Base-by-base conservation (phyloP, 495 filamentous ascomycete species). In the Terfezia boudieri region DNA sequence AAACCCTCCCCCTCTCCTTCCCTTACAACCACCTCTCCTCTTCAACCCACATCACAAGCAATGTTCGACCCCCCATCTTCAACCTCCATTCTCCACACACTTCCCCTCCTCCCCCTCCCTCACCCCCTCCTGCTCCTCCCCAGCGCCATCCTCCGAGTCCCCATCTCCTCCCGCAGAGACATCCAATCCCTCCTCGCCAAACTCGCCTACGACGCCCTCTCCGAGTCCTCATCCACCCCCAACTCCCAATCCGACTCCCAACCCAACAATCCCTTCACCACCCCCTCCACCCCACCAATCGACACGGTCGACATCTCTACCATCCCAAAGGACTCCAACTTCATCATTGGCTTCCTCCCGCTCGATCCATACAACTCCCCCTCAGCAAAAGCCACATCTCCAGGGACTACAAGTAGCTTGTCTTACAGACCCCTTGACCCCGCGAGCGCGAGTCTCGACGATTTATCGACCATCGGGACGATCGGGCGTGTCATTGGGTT, bases 401-500 rank as follows among this genome's bases (percentile, higher is more conserved):
- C 26, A 32, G 26, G 4, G 26, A 32, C 1, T 32, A 32, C 26
- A 5, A 32, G 26, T 32, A 32, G 7, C 26, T 7, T 32, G 7
- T 32, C 26, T 32, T 32, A 32, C 26, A 51, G 64, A 20, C 64
- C 64, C 36, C 68, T 72, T 37, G 78, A 83, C 65, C 77, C 78
- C 0, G 73, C 71, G 1, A 71, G 75, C 55, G 79, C 79, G 9
- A 73, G 72, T 16, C 74, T 74, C 56, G 75, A 76, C 41, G 79
- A 84, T 60, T 66, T 84, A 4, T 84, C 79, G 60, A 70, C 67
- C 8, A 77, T 73, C 64, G 82, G 81, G 32, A 78, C 76, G 1
- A 63, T 82, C 43, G 82, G 76, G n/a, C 78, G 76, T 61, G 74
- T 85, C 23, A 72, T 78, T 50, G 81, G 80, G 7, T 71, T 84